A percentile compares a stretch with the other conserved stretches of the same genome.
phyloP scores from a whole-genome alignment of 768 basidiomycete genomes.

The Leucocoprinus birnbaumii region DNA sequence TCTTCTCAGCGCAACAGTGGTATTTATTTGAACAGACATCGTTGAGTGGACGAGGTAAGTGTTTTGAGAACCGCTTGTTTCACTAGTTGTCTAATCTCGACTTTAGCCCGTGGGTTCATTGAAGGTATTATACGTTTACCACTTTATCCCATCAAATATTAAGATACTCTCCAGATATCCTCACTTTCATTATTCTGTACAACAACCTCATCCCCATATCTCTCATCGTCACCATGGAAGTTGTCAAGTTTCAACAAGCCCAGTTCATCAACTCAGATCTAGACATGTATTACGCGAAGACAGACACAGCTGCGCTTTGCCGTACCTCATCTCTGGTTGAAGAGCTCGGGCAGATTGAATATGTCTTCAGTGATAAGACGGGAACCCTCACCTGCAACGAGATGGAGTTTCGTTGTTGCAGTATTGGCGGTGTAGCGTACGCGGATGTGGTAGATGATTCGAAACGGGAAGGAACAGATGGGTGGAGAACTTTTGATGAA shows the following conservation, averaged over 20 bases:
- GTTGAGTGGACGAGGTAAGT: slow-evolving; percentile 62
- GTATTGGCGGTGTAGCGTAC: slow-evolving; percentile 86
- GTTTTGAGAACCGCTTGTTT: background rate
- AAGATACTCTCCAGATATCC: slow-evolving; percentile 59
- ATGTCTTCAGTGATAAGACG: slow-evolving; percentile 93
- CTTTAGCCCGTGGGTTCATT: slow-evolving; percentile 71
- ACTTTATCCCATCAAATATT: background rate
- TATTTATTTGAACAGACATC: slow-evolving; percentile 71
- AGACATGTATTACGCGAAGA: slow-evolving; percentile 96
- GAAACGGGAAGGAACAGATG: slow-evolving; percentile 63
- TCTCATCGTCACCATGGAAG: slow-evolving; percentile 98
- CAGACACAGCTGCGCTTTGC: slow-evolving; percentile 95
- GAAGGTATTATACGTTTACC: slow-evolving; percentile 51
- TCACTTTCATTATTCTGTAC: slow-evolving; percentile 98
- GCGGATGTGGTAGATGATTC: slow-evolving; percentile 89
- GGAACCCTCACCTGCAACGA: slow-evolving; percentile 96
- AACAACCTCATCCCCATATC: slow-evolving; percentile 99
- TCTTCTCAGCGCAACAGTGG: slow-evolving; percentile 86
- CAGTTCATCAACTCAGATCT: slow-evolving; percentile 96
- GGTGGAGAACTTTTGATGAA: slow-evolving; percentile 81
- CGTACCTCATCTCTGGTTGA: slow-evolving; percentile 98
- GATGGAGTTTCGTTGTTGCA: slow-evolving; percentile 95
- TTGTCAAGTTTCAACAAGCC: slow-evolving; percentile 98
- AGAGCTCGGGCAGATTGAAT: slow-evolving; percentile 97
- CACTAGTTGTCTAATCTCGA: background rate